Base-by-base conservation (phyloP, 192 early-diverging fungal species). In the Backusella mclennaniae region DNA sequence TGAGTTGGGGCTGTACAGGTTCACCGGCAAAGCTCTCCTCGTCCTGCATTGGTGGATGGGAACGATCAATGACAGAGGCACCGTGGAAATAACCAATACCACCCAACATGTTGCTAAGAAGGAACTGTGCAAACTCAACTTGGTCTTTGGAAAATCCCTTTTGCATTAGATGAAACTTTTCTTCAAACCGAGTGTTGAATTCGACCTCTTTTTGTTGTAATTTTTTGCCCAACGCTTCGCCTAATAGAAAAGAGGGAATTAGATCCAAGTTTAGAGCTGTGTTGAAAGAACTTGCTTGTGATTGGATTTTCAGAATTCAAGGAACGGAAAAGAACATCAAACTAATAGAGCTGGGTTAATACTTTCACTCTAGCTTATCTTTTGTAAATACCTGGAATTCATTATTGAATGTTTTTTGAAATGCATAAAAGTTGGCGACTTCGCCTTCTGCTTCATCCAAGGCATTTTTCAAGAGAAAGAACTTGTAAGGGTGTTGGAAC, bases 51-150 rank as follows among this genome's bases (percentile, higher is more conserved):
- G 87, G 86, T 33, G 85, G 86, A 15, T 87, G 87, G 9, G 92
- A 89, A 49, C 88, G 83, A 66, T 95, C 93, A 15, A 94, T 90
- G 66, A 95, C 90, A 12, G 87, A 82, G 5, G 90, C 87, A 39
- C 94, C 94, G 80, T 95, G 89, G 77, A 95, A 95, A 84, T 93
- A 88, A 76, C 97, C 97, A 31, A 98, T 92, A 1, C 96, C 96
- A 68, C 97, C 96, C 12, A 98, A 36, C 73, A 98, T 83, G 77
- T 96, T 96, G 74, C 93, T 93, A 38, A 96, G 73, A 23, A 92
- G 85, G 14, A 86, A 87, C 75, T 94, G 86, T 4, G 91, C 97
- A 81, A 96, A 93, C 19, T 86, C 79, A 49, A 94, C 73, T 71
- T 95, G 84, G 0, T 87, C 82, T 3, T 79, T 36, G n/a, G 77